Conservation (phyloP, 1,284 basidiomycete genomes). For the Puccinia hordei region DNA sequence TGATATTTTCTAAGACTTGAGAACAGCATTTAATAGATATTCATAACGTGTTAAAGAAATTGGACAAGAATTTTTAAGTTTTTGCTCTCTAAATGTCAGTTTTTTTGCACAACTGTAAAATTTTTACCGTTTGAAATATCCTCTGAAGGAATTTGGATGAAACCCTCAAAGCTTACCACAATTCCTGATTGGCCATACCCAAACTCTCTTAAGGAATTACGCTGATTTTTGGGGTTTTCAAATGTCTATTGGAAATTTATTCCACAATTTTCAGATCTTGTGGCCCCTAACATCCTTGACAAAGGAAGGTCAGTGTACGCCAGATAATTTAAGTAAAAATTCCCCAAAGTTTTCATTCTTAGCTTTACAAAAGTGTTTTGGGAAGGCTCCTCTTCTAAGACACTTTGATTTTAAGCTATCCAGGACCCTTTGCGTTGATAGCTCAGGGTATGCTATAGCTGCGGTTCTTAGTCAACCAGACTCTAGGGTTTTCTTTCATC, state of each 20-base stretch:
- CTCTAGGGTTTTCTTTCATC: not conserved
- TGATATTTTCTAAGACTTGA: slow-evolving; percentile 20
- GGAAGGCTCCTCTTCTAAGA: not conserved
- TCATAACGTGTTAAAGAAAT: not conserved
- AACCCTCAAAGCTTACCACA: not conserved
- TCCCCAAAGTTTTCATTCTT: not conserved
- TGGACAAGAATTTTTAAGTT: not conserved
- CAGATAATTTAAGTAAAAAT: not conserved
- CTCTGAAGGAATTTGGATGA: slow-evolving; percentile 19
- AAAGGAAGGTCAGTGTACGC: not conserved
- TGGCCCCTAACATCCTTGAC: too few relatives aligned
- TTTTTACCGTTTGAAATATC: slow-evolving; percentile 30
- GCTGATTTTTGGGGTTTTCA: slow-evolving; percentile 20
- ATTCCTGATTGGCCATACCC: slow-evolving; percentile 31
- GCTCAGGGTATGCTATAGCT: not conserved
- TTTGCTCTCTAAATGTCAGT: slow-evolving; percentile 26
- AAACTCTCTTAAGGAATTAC: not conserved
- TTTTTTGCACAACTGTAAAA: slow-evolving; percentile 16
- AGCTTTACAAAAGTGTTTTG: not conserved
- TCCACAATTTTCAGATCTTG: too few relatives aligned
- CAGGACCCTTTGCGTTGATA: not conserved
- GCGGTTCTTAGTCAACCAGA: too few relatives aligned
- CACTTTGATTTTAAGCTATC: not conserved
- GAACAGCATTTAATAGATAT: slow-evolving; percentile 4
- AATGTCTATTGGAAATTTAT: slow-evolving; percentile 41